A percentile compares a stretch with the other conserved stretches of the same genome.
These are phyloP conservation scores for Trebouxia sp. DNA, from an alignment of 139 green algal species.

Conservation along the genomic window DNA sequence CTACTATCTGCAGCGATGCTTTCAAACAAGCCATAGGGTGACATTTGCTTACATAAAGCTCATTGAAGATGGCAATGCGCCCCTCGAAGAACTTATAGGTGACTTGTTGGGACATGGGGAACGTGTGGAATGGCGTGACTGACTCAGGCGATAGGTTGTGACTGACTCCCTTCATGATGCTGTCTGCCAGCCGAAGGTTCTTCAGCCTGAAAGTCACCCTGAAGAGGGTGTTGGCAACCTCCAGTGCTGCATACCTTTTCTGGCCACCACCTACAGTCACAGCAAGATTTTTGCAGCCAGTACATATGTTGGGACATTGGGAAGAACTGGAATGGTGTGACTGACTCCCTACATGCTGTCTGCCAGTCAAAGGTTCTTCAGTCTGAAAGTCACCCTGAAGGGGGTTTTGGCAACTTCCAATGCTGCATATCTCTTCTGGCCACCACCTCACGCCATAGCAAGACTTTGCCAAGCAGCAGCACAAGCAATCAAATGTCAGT, in stretches of 20 bases:
- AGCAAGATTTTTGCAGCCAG: too few relatives aligned
- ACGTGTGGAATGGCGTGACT: slow-evolving; percentile 51
- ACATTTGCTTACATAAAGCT: slow-evolving; percentile 55
- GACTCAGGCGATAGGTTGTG: slow-evolving; percentile 37
- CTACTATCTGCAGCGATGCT: neutral
- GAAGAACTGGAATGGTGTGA: slow-evolving; percentile 56
- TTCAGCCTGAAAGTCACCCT: slow-evolving; percentile 85
- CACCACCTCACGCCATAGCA: slow-evolving; percentile 46
- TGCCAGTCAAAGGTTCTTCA: slow-evolving; percentile 78
- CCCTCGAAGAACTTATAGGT: slow-evolving; percentile 79
- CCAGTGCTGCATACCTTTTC: slow-evolving; percentile 70
- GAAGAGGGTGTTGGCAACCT: slow-evolving; percentile 73
- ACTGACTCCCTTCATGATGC: slow-evolving; percentile 61
- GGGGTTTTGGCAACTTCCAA: slow-evolving; percentile 70
- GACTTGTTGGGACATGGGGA: slow-evolving; percentile 59
- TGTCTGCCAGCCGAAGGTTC: slow-evolving; percentile 74
- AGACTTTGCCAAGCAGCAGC: too few relatives aligned
- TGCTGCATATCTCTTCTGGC: slow-evolving; percentile 64
- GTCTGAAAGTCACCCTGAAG: slow-evolving; percentile 82
- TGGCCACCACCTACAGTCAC: slow-evolving; percentile 46
- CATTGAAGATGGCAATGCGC: slow-evolving; percentile 78
- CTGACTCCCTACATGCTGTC: slow-evolving; percentile 65
- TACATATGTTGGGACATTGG: slow-evolving; percentile 54
- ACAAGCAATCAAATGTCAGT: too few relatives aligned
- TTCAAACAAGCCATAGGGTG: neutral